These are phyloP conservation scores for Fagopyrum tataricum DNA, from an alignment of 148 eudicot species.

Conservation along the genomic window DNA sequence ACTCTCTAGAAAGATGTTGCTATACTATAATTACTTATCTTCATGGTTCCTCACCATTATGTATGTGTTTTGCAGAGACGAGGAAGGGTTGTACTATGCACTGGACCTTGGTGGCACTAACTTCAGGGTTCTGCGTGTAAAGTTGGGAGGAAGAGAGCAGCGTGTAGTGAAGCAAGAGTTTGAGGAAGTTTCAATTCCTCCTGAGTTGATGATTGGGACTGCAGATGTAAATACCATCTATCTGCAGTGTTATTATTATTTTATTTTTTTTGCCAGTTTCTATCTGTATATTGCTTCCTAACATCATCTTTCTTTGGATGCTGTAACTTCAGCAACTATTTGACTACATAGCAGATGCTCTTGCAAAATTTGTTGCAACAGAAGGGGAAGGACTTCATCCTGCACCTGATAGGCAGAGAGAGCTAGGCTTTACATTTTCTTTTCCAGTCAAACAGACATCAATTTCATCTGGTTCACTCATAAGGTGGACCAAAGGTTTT, in stretches of 20 bases:
- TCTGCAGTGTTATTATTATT: neutral
- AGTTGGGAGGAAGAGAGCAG: constrained; percentile 69
- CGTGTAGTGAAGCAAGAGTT: constrained; percentile 59
- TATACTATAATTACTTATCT: neutral
- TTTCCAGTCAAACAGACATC: constrained; percentile 89
- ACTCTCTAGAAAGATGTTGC: neutral
- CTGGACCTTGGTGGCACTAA: constrained; percentile 99
- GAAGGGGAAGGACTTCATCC: constrained; percentile 79
- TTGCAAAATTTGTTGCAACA: constrained; percentile 80
- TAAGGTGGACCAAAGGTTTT: constrained; percentile 97
- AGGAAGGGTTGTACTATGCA: constrained; percentile 86
- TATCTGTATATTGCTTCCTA: constrained; percentile 14
- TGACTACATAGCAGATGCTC: constrained; percentile 78
- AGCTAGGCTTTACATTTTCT: constrained; percentile 96
- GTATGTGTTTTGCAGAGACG: constrained; percentile 44
- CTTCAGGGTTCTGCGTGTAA: constrained; percentile 83
- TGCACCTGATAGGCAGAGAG: constrained; percentile 73
- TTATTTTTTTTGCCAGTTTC: neutral
- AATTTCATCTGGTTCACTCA: constrained; percentile 67
- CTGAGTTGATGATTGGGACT: constrained; percentile 73
- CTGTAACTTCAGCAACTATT: constrained; percentile 64
- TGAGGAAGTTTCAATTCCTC: constrained; percentile 82
- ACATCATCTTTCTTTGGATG: constrained; percentile 10
- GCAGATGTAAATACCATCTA: constrained; percentile 49
- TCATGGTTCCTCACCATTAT: neutral